phyloP scores from a whole-genome alignment of 805 yeast species.

The Osmozyma mogii region DNA sequence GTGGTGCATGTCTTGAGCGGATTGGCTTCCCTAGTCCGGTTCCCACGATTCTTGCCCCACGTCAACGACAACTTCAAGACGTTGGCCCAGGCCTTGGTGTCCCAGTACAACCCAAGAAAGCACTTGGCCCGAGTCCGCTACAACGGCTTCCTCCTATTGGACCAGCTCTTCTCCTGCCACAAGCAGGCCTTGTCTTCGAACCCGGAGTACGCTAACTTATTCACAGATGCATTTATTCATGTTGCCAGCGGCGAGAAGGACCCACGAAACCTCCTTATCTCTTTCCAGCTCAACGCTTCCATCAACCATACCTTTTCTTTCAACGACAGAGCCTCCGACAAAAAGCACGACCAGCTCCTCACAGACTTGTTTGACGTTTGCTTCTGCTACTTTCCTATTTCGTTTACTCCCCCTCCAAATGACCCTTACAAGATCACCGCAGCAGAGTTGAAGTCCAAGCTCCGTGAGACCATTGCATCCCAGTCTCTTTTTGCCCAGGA shows the following conservation, averaged over 20 bases:
- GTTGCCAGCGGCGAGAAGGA: constrained; percentile 87
- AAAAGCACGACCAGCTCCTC: constrained; percentile 32
- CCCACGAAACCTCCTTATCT: constrained; percentile 73
- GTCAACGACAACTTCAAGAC: constrained; percentile 22
- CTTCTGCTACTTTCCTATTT: constrained; percentile 94
- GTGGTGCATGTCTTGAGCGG: constrained; percentile 48
- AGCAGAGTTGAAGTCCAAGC: constrained; percentile 53
- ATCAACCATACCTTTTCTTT: constrained; percentile 37
- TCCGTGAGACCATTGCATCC: constrained; percentile 58
- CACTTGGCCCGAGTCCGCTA: constrained; percentile 57
- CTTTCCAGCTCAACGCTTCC: constrained; percentile 48
- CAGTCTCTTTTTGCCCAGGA: constrained; percentile 60
- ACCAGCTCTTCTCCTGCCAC: constrained; percentile 24
- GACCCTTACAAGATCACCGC: constrained; percentile 82
- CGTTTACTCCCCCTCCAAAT: constrained; percentile 85
- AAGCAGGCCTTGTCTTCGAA: constrained; percentile 11
- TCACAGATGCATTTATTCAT: constrained; percentile 52
- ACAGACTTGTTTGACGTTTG: constrained; percentile 79
- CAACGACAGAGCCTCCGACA: constrained; percentile 13
- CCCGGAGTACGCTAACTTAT: constrained; percentile 26
- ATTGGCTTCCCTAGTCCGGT: constrained; percentile 40
- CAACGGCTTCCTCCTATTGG: constrained; percentile 46
- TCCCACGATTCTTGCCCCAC: constrained; percentile 38
- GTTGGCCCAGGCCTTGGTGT: constrained; percentile 22
- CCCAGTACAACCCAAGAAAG: constrained; percentile 45